Conservation (phyloP, 345 rosid genomes). For the Hibiscus trionum region DNA sequence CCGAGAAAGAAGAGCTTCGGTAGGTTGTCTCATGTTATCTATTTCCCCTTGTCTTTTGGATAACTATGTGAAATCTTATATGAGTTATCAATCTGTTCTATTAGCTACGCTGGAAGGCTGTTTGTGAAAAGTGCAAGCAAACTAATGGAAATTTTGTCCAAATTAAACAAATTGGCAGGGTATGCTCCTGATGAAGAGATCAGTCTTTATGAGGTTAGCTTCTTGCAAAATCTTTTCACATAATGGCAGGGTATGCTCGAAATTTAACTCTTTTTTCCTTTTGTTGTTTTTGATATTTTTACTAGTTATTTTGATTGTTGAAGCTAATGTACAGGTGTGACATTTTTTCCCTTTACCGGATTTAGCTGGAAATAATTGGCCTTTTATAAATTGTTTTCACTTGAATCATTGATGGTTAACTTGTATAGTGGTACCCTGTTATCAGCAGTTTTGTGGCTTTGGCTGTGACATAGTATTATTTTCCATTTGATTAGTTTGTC, state of each 20-base stretch:
- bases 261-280: no score
- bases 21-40: slow-evolving; percentile 11
- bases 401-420: neutral
- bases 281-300: no score
- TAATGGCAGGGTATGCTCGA: no score
- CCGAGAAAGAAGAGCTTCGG: slow-evolving; percentile 54
- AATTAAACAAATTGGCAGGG: slow-evolving; percentile 64
- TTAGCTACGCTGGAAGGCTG: slow-evolving; percentile 56
- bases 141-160: slow-evolving; percentile 46
- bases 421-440: neutral
- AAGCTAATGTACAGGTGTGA: neutral
- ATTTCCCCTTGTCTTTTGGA: neutral
- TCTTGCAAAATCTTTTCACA: neutral
- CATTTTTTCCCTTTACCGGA: neutral
- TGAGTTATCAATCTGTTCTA: slow-evolving; percentile 2
- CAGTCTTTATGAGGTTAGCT: slow-evolving; percentile 60
- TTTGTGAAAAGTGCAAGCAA: slow-evolving; percentile 53
- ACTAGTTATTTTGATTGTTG: neutral
- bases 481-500: neutral
- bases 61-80: neutral
- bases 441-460: neutral
- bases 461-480: neutral
- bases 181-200: slow-evolving; percentile 56
- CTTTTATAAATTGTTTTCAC: neutral
- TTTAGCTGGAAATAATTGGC: neutral